Base-by-base conservation (phyloP, 2,329 filamentous ascomycete species). In the Xylaria sp. region DNA sequence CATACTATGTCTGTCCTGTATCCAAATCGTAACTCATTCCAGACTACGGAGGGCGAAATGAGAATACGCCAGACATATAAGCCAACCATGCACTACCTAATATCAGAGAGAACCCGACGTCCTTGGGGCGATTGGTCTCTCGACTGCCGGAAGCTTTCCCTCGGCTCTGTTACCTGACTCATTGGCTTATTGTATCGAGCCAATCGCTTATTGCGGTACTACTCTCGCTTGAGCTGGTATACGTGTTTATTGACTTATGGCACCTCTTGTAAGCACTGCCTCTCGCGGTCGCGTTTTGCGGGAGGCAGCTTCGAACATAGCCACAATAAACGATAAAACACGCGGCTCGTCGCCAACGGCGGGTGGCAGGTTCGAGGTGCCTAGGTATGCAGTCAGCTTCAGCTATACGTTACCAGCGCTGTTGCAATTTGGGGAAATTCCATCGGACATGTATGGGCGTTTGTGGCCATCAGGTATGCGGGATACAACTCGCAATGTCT, bases 331-430 rank as follows among this genome's bases (percentile, higher is more conserved):
- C 36, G 49, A 25, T 13, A 41, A 28, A 28, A 56, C 51, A 63
- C 61, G 61, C 51, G 61, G 61, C 61, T 36, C 6, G 10, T 48
- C 2, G 6, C 51, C 28, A 63, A 18, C 56, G 61, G 61, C 25
- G 51, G 49, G 23, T 25, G 41, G 54, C n/a, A 10, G 20, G 23
- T 36, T 25, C 18, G 25, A 18, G 25, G 33, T 36, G 20, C 28
- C 28, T 28, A 28, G 28, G 33, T 28, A 48, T 18, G 28, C 10
- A 12, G 23, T 15, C 8, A 20, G 55, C 33, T 12, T 3, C 28
- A 18, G 13, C 15, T 10, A 6, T 25, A 13, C 28, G 23, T 15
- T n/a, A 23, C 13, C 2, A 49, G 46, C 25, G 10, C 41, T 23
- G n/a, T 12, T 31, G n/a, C 28, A 9, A 33, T 15, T 15, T 31